Percentiles rank a stretch among this genome's conserved stretches.
Evolutionary conservation across 768 basidiomycete genomes (phyloP).

Genomic region (Auricularia cornea): DNA sequence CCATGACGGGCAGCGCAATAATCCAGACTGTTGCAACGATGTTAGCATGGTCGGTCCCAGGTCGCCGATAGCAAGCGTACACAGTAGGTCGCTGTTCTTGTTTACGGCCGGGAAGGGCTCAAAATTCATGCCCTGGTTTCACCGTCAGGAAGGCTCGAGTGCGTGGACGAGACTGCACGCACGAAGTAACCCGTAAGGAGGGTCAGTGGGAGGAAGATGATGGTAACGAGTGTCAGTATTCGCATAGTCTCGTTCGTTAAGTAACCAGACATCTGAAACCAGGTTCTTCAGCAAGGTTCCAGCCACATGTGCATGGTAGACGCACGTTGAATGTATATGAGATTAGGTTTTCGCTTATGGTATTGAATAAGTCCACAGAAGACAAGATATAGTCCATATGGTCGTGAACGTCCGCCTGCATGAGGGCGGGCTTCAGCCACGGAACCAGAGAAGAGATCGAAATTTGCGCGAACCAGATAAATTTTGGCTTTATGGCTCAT

Average conservation of each 20-base stretch:
- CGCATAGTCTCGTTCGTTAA: background rate
- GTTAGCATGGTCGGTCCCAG: background rate
- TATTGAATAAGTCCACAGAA: slow-evolving; percentile 66
- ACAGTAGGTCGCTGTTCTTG: slow-evolving; percentile 4
- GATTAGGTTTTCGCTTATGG: slow-evolving; percentile 63
- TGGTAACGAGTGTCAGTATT: slow-evolving; percentile 52
- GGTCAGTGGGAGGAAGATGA: slow-evolving; percentile 64
- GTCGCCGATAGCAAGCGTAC: background rate
- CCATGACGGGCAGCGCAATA: slow-evolving; percentile 5
- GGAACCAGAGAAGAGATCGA: background rate
- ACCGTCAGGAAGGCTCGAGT: background rate
- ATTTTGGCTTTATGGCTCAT: slow-evolving; percentile 1
- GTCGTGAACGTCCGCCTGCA: slow-evolving; percentile 63
- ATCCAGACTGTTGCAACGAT: background rate
- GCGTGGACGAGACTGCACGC: slow-evolving; percentile 18
- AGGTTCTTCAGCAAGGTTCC: background rate
- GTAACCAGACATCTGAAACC: background rate
- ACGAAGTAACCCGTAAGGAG: slow-evolving; percentile 67
- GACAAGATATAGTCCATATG: slow-evolving; percentile 67
- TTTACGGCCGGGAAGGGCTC: slow-evolving; percentile 5
- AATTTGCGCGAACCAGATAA: slow-evolving; percentile 38
- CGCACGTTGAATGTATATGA: slow-evolving; percentile 67
- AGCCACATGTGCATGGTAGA: slow-evolving; percentile 6
- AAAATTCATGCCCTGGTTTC: slow-evolving; percentile 9
- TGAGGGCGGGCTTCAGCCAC: background rate